Percentiles rank a stretch among this genome's conserved stretches.
phyloP scores from a whole-genome alignment of 2,329 filamentous ascomycete genomes.

The Claviceps humidiphila region DNA sequence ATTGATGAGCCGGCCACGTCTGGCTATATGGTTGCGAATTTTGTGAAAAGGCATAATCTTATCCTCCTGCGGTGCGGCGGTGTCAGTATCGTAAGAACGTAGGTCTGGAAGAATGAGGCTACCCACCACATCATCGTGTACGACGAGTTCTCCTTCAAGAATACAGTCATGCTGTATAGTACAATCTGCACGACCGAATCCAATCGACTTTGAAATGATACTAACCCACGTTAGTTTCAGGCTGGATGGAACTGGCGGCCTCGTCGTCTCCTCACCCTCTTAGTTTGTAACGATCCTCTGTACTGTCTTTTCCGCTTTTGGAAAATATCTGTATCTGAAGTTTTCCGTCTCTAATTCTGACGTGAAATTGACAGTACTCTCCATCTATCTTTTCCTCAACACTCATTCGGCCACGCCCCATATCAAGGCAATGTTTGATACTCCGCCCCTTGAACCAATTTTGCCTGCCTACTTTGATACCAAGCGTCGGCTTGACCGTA shows the following conservation, averaged over 20 bases:
- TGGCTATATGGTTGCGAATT: conserved; percentile 64
- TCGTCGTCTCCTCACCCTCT: conserved; percentile 30
- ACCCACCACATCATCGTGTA: conserved; percentile 52
- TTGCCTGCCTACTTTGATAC: conserved; percentile 52
- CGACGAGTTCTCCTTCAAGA: conserved; percentile 69
- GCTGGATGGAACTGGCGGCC: too few relatives aligned
- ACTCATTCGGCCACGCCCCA: conserved; percentile 51
- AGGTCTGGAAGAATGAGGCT: neutral
- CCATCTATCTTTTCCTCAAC: conserved; percentile 76
- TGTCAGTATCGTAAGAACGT: conserved; percentile 6
- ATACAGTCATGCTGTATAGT: conserved; percentile 55
- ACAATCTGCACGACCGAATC: conserved; percentile 44
- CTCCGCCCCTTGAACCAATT: conserved; percentile 53
- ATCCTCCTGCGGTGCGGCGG: conserved; percentile 29
- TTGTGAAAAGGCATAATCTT: conserved; percentile 66
- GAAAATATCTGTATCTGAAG: conserved; percentile 69
- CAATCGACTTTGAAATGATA: conserved; percentile 50
- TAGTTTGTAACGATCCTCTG: conserved; percentile 49
- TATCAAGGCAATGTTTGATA: conserved; percentile 60
- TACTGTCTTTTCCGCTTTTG: conserved; percentile 86
- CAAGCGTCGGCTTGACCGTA: conserved; percentile 37
- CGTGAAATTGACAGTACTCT: conserved; percentile 81
- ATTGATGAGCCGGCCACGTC: conserved; percentile 58
- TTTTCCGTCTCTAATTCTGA: conserved; percentile 46
- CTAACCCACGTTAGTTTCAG: conserved; percentile 15